Percentiles rank a stretch among this genome's conserved stretches.
Conservation (phyloP, 2,329 filamentous ascomycete species). For the Anisogramma anomala region DNA sequence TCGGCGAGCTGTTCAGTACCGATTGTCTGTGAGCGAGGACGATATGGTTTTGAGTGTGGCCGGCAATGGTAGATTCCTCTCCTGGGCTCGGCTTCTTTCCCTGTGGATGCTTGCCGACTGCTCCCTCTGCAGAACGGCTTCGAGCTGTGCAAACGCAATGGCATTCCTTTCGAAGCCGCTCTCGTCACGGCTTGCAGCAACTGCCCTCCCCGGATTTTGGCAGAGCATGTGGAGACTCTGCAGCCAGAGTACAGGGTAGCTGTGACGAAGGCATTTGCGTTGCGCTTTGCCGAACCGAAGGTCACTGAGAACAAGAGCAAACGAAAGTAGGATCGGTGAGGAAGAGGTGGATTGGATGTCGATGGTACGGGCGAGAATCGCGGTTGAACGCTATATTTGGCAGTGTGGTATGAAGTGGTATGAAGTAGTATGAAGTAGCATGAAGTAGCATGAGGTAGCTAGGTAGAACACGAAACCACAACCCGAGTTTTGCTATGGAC, state of each 20-base stretch:
- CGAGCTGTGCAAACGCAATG: conserved; percentile 13
- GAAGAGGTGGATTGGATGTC: no score
- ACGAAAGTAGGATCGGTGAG: neutral
- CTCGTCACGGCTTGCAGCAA: conserved; percentile 16
- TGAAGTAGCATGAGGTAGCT: no score
- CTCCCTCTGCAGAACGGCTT: conserved; percentile 14
- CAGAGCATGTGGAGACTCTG: conserved; percentile 13
- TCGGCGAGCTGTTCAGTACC: no score
- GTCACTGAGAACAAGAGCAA: neutral
- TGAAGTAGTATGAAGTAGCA: no score
- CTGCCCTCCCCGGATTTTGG: conserved; percentile 17
- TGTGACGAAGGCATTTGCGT: neutral
- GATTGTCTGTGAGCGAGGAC: no score
- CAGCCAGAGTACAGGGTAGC: conserved; percentile 14
- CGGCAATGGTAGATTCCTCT: neutral
- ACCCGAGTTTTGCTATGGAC: no score
- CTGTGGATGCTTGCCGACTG: conserved; percentile 18
- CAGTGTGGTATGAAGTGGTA: no score
- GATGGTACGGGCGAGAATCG: no score
- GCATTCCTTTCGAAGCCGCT: conserved; percentile 15
- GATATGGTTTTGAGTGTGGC: no score
- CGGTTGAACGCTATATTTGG: no score
- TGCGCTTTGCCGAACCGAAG: neutral
- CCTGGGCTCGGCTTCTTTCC: conserved; percentile 8
- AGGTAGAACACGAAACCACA: no score